Conservation (phyloP, 345 rosid species). For the Dimocarpus longan region DNA sequence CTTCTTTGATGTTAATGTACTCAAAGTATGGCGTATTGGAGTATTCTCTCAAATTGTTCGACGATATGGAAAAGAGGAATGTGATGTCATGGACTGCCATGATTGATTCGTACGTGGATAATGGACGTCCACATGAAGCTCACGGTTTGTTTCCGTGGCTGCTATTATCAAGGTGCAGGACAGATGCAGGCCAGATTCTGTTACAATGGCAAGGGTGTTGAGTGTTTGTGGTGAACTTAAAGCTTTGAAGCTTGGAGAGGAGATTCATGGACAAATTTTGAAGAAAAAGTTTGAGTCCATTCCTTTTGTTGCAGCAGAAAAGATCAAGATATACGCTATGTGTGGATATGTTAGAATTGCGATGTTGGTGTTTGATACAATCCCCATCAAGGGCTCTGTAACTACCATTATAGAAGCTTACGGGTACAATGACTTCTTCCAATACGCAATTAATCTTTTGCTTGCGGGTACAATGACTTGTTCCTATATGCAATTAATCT, state of each 20-base stretch:
- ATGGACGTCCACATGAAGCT: slow-evolving; percentile 43
- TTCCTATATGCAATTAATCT: too few relatives aligned
- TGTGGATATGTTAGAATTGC: slow-evolving; percentile 56
- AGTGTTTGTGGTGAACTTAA: too few relatives aligned
- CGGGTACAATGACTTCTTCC: slow-evolving; percentile 43
- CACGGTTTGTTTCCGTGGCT: slow-evolving; percentile 54
- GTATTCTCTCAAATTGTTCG: slow-evolving; percentile 59
- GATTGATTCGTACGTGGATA: slow-evolving; percentile 62
- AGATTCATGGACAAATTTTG: too few relatives aligned
- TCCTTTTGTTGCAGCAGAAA: too few relatives aligned
- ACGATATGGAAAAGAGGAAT: slow-evolving; percentile 53
- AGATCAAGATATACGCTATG: slow-evolving; percentile 73
- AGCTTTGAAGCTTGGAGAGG: too few relatives aligned
- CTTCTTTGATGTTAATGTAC: slow-evolving; percentile 87
- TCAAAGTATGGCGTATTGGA: slow-evolving; percentile 60
- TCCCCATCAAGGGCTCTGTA: slow-evolving; percentile 67
- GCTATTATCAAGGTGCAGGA: slow-evolving; percentile 68
- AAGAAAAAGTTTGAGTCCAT: too few relatives aligned
- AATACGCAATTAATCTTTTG: slow-evolving; percentile 55
- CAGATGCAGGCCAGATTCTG: too few relatives aligned
- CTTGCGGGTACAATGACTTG: too few relatives aligned
- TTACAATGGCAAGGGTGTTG: slow-evolving; percentile 64
- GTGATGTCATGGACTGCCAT: slow-evolving; percentile 76
- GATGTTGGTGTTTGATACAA: slow-evolving; percentile 48
- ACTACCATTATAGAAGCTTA: slow-evolving; percentile 72